Evolutionary conservation across 441 rosid genomes (phyloP).

Genomic region (Arabidopsis lyrata): DNA sequence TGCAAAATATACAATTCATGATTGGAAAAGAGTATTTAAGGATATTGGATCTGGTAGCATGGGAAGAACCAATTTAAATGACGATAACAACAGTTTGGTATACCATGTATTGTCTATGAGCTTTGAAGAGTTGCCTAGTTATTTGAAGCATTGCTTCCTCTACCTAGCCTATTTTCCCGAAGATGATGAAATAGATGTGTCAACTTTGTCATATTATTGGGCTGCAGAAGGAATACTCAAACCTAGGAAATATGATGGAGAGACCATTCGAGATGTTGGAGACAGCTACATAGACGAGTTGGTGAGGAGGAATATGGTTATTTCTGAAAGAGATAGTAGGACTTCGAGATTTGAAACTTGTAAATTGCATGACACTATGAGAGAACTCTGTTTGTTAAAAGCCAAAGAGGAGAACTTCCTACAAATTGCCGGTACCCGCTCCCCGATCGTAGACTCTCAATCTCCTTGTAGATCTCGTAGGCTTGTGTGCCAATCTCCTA

Average conservation of each 20-base stretch:
- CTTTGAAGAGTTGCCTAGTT: background rate
- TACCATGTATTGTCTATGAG: too few relatives aligned
- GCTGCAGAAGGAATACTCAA: background rate
- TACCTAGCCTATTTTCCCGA: background rate
- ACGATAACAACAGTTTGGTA: too few relatives aligned
- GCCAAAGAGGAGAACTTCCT: background rate
- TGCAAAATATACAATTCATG: background rate
- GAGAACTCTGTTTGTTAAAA: background rate
- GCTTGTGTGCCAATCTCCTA: too few relatives aligned
- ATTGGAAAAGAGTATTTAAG: background rate
- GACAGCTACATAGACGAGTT: background rate
- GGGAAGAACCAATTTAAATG: too few relatives aligned
- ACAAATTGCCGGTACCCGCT: background rate
- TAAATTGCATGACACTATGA: background rate
- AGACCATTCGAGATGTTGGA: background rate
- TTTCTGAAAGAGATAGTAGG: background rate
- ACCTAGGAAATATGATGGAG: background rate
- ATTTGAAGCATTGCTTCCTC: background rate
- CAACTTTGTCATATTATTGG: background rate
- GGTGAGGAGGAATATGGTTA: background rate
- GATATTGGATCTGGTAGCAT: too few relatives aligned
- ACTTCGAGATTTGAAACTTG: background rate
- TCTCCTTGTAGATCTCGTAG: background rate
- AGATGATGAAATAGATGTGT: accelerated
- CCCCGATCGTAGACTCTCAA: too few relatives aligned